Base-by-base conservation (phyloP, 306 rosid species). In the Sindora glabra region DNA sequence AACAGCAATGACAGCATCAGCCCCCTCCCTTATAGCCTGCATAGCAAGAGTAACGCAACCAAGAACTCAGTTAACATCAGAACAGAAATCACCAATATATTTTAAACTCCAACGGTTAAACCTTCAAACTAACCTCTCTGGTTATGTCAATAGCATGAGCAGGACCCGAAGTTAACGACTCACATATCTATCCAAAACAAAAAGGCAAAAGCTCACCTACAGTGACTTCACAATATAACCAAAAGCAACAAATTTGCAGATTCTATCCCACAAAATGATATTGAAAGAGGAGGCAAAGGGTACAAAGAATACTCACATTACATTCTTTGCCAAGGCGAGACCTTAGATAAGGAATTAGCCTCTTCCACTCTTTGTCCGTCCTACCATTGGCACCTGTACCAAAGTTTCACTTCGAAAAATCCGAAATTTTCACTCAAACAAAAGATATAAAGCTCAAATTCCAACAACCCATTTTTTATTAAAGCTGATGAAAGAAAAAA, bases 61-160 rank as follows among this genome's bases (percentile, higher is more conserved):
- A 60, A 32, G 4, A 67, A 41, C 41, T 40, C 22, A 41, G 29
- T 39, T 13, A 67, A 44, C 11, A 49, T 52, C 49, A 8, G 21
- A 24, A 48, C 23, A 21, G 30, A 29, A 49, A 33, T n/a, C 36
- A 55, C 30, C 27, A 55, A 55, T 41, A 57, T 10, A 56, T 48
- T 50, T 50, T 42, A 56, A 62, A 61, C 50, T 50, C 44, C n/a
- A 64, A 48, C 5, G n/a, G 18, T 10, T 48, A 30, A 39, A 23
- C 56, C 62, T 71, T 44, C 22, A 56, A 72, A 52, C 79, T 50
- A 70, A 86, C 99, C 95, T 92, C 96, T 56, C 95, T 78, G 0
- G 96, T 88, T 71, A 92, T 86, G 78, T 89, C 96, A 58, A 89
- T 82, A 2, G 96, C 99, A 74, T 89, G 96, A 63, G 81, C 83